Percentiles rank a stretch among this genome's conserved stretches.
phyloP scores from a whole-genome alignment of 331 rosid genomes.

The Phaseolus coccineus region DNA sequence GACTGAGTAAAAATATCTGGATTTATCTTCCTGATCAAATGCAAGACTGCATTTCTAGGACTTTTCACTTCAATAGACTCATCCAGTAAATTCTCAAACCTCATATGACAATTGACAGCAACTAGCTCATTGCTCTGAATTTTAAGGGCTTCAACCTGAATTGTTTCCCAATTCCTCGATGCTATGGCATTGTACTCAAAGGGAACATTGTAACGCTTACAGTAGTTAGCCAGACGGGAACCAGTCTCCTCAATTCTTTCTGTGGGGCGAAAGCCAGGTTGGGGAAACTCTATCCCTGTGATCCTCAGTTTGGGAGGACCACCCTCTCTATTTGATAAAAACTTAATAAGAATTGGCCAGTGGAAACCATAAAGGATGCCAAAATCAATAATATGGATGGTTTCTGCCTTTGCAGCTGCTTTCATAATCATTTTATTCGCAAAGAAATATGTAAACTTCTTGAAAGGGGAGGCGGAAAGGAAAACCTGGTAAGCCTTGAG shows the following conservation, averaged over 20 bases:
- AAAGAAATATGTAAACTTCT: slow-evolving; percentile 46
- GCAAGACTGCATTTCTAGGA: slow-evolving; percentile 65
- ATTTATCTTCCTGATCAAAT: slow-evolving; percentile 63
- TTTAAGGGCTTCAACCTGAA: slow-evolving; percentile 64
- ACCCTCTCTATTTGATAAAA: slow-evolving; percentile 58
- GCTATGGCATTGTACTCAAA: slow-evolving; percentile 71
- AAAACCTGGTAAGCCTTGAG: slow-evolving; percentile 48
- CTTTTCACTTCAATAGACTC: slow-evolving; percentile 62
- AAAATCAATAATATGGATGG: slow-evolving; percentile 67
- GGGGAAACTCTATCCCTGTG: slow-evolving; percentile 80
- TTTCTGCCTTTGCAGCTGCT: slow-evolving; percentile 48
- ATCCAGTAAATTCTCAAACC: slow-evolving; percentile 65
- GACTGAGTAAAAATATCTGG: slow-evolving; percentile 64
- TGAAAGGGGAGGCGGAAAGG: slow-evolving; percentile 40
- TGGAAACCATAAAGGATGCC: slow-evolving; percentile 82
- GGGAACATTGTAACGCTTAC: slow-evolving; percentile 66
- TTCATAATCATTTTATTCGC: slow-evolving; percentile 44
- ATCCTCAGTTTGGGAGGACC: slow-evolving; percentile 83
- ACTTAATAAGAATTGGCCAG: slow-evolving; percentile 74
- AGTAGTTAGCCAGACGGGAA: slow-evolving; percentile 58
- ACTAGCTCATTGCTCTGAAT: slow-evolving; percentile 56
- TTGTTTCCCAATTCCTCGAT: slow-evolving; percentile 66
- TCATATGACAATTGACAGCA: slow-evolving; percentile 61
- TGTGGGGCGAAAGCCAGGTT: slow-evolving; percentile 74
- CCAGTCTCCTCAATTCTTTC: slow-evolving; percentile 67